These are phyloP conservation scores for Dysphania ambrosioides DNA, from an alignment of 148 eudicot genomes.

Conservation along the genomic window DNA sequence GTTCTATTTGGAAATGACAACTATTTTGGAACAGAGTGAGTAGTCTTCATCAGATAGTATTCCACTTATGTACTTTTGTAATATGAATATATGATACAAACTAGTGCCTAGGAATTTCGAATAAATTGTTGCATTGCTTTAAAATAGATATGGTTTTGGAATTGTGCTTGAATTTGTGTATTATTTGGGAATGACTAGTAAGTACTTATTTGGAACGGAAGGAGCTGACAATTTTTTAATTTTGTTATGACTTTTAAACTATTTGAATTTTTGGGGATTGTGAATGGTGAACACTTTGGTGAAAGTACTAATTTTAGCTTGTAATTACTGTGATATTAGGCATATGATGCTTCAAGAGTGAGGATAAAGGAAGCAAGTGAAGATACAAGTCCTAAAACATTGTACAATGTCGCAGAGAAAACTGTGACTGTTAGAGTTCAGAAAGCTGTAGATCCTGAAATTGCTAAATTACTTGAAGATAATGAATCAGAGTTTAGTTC, in stretches of 20 bases:
- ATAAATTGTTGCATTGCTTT: no score
- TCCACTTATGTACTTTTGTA: no score
- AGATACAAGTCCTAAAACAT: slow-evolving; percentile 44
- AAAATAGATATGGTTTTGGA: no score
- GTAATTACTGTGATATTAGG: slow-evolving; percentile 40
- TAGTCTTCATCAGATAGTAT: no score
- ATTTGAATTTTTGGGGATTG: background rate
- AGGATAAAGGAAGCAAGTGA: slow-evolving; percentile 38
- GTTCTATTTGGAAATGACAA: no score
- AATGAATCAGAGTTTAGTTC: slow-evolving; percentile 66
- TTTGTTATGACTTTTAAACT: background rate
- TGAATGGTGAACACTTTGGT: background rate
- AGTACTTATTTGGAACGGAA: background rate
- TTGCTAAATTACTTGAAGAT: slow-evolving; percentile 71
- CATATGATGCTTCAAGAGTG: slow-evolving; percentile 88
- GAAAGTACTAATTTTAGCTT: background rate
- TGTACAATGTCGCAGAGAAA: slow-evolving; percentile 67
- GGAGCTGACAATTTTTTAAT: background rate
- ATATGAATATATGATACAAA: no score
- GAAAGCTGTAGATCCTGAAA: slow-evolving; percentile 76
- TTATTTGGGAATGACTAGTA: no score
- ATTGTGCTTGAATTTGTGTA: background rate
- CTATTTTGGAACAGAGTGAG: no score
- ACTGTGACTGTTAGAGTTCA: slow-evolving; percentile 63
- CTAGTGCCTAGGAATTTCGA: no score